phyloP scores from a whole-genome alignment of 2,329 filamentous ascomycete species.

The Fusarium pininemorale region DNA sequence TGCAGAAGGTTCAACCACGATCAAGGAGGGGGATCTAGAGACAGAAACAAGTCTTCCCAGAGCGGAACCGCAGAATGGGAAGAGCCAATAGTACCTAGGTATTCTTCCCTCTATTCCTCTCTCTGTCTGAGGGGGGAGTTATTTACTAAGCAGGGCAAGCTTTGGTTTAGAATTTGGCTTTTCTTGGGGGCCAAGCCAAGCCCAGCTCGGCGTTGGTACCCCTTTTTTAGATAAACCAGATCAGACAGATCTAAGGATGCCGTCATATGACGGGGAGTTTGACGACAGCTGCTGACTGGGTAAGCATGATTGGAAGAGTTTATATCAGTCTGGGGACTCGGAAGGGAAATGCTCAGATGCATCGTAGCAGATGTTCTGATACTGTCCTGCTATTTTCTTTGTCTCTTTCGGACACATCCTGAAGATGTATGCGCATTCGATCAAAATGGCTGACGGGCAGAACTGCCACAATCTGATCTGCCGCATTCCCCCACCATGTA shows the following conservation, averaged over 20 bases:
- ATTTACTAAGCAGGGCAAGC: background rate
- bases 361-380: background rate
- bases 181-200: constrained; percentile 6
- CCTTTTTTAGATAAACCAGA: constrained; percentile 28
- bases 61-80: constrained; percentile 34
- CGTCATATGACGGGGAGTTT: constrained; percentile 37
- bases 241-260: constrained; percentile 34
- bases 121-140: background rate
- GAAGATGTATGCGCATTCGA: background rate
- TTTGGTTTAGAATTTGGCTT: constrained; percentile 3
- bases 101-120: background rate
- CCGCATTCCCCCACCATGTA: constrained; percentile 24
- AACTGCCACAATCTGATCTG: constrained; percentile 32
- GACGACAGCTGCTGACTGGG: background rate
- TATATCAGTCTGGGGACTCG: background rate
- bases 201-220: constrained; percentile 12
- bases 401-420: background rate
- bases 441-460: constrained; percentile 13
- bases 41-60: background rate
- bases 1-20: constrained; percentile 1
- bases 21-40: constrained; percentile 3
- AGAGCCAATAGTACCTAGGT: background rate
- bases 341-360: background rate
- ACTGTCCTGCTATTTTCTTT: background rate
- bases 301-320: background rate